Evolutionary conservation across 75 land plant species (phyloP).

Genomic region (Pseudotsuga menziesii): DNA sequence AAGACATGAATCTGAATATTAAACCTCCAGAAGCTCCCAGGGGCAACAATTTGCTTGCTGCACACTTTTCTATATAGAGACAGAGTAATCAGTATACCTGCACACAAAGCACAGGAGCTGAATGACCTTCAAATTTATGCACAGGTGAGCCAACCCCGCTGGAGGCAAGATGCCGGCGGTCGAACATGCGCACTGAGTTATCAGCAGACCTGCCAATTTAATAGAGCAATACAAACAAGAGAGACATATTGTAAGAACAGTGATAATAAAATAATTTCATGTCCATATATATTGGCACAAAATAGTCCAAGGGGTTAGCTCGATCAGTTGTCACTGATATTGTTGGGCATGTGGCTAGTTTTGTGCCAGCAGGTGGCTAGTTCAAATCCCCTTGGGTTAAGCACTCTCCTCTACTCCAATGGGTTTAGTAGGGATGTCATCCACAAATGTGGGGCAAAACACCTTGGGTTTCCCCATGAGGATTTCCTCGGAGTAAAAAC

Average conservation of each 20-base stretch:
- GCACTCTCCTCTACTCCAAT: no score
- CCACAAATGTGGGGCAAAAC: no score
- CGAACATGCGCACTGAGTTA: conserved; percentile 88
- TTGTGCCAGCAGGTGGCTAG: no score
- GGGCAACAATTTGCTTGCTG: neutral
- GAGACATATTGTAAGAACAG: neutral
- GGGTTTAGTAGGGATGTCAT: no score
- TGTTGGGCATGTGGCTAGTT: no score
- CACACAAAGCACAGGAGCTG: conserved; percentile 90
- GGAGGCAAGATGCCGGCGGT: conserved; percentile 77
- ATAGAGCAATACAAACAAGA: neutral
- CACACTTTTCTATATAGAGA: neutral
- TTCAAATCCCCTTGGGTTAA: no score
- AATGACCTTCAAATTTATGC: conserved; percentile 85
- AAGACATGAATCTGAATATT: neutral
- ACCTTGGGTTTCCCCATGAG: no score
- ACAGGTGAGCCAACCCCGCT: conserved; percentile 79
- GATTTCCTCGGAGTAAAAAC: no score
- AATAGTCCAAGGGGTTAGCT: no score
- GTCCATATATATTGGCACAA: no score
- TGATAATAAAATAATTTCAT: neutral
- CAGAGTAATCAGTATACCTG: conserved; percentile 48
- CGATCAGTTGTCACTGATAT: no score
- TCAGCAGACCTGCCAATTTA: conserved; percentile 82
- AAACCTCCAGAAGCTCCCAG: neutral